A percentile compares a stretch with the other conserved stretches of the same genome.
These are phyloP conservation scores for Lactifluus subvellereus DNA, from an alignment of 768 basidiomycete genomes.

Conservation along the genomic window DNA sequence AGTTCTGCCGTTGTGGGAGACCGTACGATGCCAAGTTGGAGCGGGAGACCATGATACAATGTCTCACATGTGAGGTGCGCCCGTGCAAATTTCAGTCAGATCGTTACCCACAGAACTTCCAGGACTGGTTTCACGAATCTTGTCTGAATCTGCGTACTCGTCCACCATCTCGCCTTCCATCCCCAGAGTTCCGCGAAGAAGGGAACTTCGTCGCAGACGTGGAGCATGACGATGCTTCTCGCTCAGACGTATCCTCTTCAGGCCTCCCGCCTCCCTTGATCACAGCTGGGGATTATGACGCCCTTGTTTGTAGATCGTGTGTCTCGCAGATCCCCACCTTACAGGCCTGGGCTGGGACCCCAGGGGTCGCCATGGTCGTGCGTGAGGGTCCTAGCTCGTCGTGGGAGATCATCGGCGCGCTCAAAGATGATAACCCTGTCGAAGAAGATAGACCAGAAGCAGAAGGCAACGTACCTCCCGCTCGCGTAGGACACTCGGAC, in stretches of 20 bases:
- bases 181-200: conserved; percentile 23
- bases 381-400: conserved; percentile 41
- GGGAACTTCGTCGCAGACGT: conserved; percentile 4
- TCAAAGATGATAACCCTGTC: conserved; percentile 26
- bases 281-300: conserved; percentile 63
- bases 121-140: conserved; percentile 93
- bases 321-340: conserved; percentile 51
- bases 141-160: conserved; percentile 74
- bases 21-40: conserved; percentile 70
- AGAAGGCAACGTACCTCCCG: background rate
- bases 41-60: conserved; percentile 84
- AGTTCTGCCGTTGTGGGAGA: conserved; percentile 71
- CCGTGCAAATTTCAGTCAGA: background rate
- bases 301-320: conserved; percentile 67
- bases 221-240: conserved; percentile 41
- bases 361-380: conserved; percentile 60
- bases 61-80: conserved; percentile 74
- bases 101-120: conserved; percentile 1
- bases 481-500: background rate
- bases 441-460: conserved; percentile 6
- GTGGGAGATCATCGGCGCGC: conserved; percentile 47
- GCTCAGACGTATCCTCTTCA: conserved; percentile 58
- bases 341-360: conserved; percentile 59
- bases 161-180: conserved; percentile 44
- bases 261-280: conserved; percentile 65